Percentiles rank a stretch among this genome's conserved stretches.
These are phyloP conservation scores for Flaveria bidentis DNA, from an alignment of 129 eudicot species.

Conservation along the genomic window DNA sequence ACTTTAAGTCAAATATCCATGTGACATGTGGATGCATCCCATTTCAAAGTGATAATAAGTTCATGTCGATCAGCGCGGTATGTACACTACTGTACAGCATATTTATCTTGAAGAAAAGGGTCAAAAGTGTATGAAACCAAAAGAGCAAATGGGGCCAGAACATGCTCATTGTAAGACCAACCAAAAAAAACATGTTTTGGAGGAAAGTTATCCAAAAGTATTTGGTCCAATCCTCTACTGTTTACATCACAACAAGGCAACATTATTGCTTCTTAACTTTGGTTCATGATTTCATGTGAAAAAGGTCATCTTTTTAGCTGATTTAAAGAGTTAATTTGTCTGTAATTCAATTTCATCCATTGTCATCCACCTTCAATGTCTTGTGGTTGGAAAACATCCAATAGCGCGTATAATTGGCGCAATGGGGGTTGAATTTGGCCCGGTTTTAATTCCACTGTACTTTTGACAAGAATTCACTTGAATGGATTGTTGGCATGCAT, in stretches of 20 bases:
- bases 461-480: constrained; percentile 28
- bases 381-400: background rate
- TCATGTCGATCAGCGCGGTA: background rate
- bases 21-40: constrained; percentile 11
- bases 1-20: background rate
- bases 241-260: constrained; percentile 40
- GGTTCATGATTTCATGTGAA: constrained; percentile 29
- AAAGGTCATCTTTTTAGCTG: constrained; percentile 25
- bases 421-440: constrained; percentile 27
- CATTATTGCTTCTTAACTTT: constrained; percentile 30
- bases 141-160: constrained; percentile 29
- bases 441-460: constrained; percentile 24
- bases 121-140: constrained; percentile 26
- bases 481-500: constrained; percentile 38
- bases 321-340: constrained; percentile 22
- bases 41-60: background rate
- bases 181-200: constrained; percentile 38
- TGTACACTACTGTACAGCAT: constrained; percentile 5
- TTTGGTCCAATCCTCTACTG: constrained; percentile 30
- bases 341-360: constrained; percentile 26
- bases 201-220: constrained; percentile 39
- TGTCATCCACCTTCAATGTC: background rate
- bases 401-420: constrained; percentile 11
- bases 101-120: constrained; percentile 18
- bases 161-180: constrained; percentile 38